Base-by-base conservation (phyloP, 177 flowering plant genomes). In the Vitis hybrid region DNA sequence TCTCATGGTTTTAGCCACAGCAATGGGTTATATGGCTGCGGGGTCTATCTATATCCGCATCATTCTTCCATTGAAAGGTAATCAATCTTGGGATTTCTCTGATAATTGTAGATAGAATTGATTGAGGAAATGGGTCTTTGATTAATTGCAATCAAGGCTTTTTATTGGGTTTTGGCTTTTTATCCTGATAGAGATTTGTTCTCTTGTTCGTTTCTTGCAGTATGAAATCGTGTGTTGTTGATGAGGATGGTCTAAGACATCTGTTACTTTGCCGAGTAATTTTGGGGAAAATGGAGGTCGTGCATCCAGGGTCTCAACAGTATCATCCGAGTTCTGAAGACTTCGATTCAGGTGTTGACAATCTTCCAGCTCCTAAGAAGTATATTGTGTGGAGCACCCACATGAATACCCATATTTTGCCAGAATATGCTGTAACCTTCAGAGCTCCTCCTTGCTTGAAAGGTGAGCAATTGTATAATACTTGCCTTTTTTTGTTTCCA, bases 201-300 rank as follows among this genome's bases (percentile, higher is more conserved):
- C 30, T 27, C 30, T 57, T 19, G 13, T 63, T n/a, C 64, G 46
- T 27, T 52, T 40, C 6, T 63, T 76, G 6, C 83, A 93, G 98
- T 67, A 64, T 79, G 66, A 65, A 66, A 52, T 71, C 74, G 3
- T 56, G 82, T 1, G 32, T 19, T 61, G 68, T 52, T 2, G 94
- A 91, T 72, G 78, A 79, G 59, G 77, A 79, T 68, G 96, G 96
- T 6, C 11, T 88, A 7, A 72, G 78, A 62, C 89, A 91, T 76
- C 19, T 92, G 52, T 54, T 94, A 69, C 85, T 92, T 18, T 94
- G 97, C 60, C 96, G 93, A 1, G 92, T 94, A 48, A 72, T 92
- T 48, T 46, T 94, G 78, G 98, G 98, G 64, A 88, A 81, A n/a
- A 11, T 66, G 56, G 98, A 94, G 81, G 67, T 75, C 60, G 78